A percentile compares a stretch with the other conserved stretches of the same genome.
phyloP scores from a whole-genome alignment of 495 filamentous ascomycete genomes.

The Aspergillus cristatus region DNA sequence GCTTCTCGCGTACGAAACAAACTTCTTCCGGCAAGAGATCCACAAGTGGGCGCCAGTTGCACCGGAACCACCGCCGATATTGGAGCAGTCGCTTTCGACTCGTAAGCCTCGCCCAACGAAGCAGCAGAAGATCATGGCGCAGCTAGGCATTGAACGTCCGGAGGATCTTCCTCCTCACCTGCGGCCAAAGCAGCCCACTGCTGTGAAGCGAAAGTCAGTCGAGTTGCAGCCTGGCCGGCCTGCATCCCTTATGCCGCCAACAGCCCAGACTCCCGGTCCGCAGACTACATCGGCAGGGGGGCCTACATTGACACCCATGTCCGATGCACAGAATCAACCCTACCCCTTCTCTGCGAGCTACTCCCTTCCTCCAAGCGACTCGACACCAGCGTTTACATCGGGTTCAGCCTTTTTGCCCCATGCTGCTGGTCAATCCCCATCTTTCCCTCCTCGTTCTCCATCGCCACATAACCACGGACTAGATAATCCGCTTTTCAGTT shows the following conservation, averaged over 20 bases:
- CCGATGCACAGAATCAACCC: slow-evolving; percentile 19
- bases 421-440: slow-evolving; percentile 25
- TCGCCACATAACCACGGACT: slow-evolving; percentile 24
- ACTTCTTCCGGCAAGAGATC: slow-evolving; percentile 92
- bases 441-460: slow-evolving; percentile 34
- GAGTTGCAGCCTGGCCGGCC: slow-evolving; percentile 19
- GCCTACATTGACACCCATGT: slow-evolving; percentile 28
- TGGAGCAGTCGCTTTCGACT: slow-evolving; percentile 84
- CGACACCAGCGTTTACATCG: slow-evolving; percentile 32
- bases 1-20: slow-evolving; percentile 83
- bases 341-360: slow-evolving; percentile 38
- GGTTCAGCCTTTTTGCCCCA: slow-evolving; percentile 34
- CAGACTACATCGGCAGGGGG: slow-evolving; percentile 16
- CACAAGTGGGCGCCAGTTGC: slow-evolving; percentile 96
- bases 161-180: slow-evolving; percentile 80
- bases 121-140: slow-evolving; percentile 87
- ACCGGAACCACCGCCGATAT: slow-evolving; percentile 66
- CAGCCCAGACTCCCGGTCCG: slow-evolving; percentile 16
- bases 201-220: slow-evolving; percentile 39
- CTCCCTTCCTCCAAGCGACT: slow-evolving; percentile 27
- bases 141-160: slow-evolving; percentile 74
- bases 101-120: slow-evolving; percentile 96
- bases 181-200: slow-evolving; percentile 61
- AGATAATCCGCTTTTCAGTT: slow-evolving; percentile 33
- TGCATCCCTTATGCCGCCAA: slow-evolving; percentile 17